Evolutionary conservation across 805 yeast species (phyloP), one percentile per base, ranked within the genome.

Genomic region (Sungouiozyma ichnusensis): DNA sequence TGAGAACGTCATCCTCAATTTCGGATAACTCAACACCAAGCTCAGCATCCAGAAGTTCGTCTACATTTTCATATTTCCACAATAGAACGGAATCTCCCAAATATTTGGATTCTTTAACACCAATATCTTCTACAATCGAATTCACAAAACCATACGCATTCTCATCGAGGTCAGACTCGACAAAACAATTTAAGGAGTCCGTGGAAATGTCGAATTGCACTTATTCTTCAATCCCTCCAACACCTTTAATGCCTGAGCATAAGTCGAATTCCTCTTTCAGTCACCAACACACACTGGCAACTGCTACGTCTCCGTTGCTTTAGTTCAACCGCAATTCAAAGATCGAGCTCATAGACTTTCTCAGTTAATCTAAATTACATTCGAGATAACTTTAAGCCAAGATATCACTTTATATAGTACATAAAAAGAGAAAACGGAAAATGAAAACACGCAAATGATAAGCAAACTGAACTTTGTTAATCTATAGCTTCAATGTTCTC

Each of bases 1-100:
- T 37, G 16, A 20, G 44, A n/a, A 37, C 44, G 9, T 20, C 40
- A 6, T 42, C 44, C 4, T 18, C 38, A 2, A 9, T 44, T 20
- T 40, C 40, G 3, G 32, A 16, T 5, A 36, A 20, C 16, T 29
- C 44, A 16, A 8, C 33, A 8, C 41, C 44, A 20, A 32, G 36
- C 7, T 35, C 18, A 2, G 39, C 48, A 3, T 44, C 48, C 3
- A 39, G 48, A 39, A 38, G 40, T 19, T 44, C 48, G 3, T 44
- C 48, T 4, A 39, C 42, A 2, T 44, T 44, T 20, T 44, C 48
- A 20, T 38, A 38, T 27, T 37, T 40, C 15, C 15, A 33, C 9
- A 16, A 13, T 18, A 32, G 43, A 33, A 16, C 36, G 16, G 45
- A 44, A 15, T 42, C 48, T 4, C 43, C 44, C 4, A 37, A 36